Evolutionary conservation across 2,329 filamentous ascomycete genomes (phyloP), one percentile per base, ranked within the genome.

Genomic region (Coniochaeta sp.): DNA sequence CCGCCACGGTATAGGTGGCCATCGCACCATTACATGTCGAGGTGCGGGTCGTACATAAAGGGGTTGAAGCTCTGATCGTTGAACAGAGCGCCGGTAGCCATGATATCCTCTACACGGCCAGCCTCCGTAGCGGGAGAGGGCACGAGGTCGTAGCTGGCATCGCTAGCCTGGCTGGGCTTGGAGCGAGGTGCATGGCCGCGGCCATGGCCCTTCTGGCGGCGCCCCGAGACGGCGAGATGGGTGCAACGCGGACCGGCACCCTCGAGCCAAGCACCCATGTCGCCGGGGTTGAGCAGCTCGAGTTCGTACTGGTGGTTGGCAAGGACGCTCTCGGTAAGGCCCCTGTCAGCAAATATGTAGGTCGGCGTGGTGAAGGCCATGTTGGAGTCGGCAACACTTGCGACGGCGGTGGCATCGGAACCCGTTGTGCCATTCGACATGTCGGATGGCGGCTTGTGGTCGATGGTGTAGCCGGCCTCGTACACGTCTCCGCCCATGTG

Each of bases 401-500:
- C 64, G 14, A 59, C 61, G 55, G 63, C 64, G 14, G 61, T 61
- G 16, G 55, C 62, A 14, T 40, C 38, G 59, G 63, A 63, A 52
- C 63, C 63, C 14, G n/a, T 33, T 8, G 12, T 55, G 24, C 19
- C 47, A 14, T 52, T 52, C 9, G 47, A 50, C 22, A 47, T 33
- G 43, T 40, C 36, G n/a, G 31, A 50, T 4, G 60, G 59, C 34
- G 61, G 38, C n/a, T 57, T 61, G 47, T 62, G 60, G 54, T 43
- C 31, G 24, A 56, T 31, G 38, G n/a, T 24, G 44, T 34, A 36
- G 36, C 54, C 22, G 2, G 57, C 24, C n/a, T 57, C 34, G 28
- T 36, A 44, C 26, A 11, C 26, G 11, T 33, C 24, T 7, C 26
- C 26, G 26, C 56, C 34, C 16, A 57, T 33, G 22, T 28, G 47